Base-by-base conservation (phyloP, 306 rosid species). In the Aeschynomene evenia region DNA sequence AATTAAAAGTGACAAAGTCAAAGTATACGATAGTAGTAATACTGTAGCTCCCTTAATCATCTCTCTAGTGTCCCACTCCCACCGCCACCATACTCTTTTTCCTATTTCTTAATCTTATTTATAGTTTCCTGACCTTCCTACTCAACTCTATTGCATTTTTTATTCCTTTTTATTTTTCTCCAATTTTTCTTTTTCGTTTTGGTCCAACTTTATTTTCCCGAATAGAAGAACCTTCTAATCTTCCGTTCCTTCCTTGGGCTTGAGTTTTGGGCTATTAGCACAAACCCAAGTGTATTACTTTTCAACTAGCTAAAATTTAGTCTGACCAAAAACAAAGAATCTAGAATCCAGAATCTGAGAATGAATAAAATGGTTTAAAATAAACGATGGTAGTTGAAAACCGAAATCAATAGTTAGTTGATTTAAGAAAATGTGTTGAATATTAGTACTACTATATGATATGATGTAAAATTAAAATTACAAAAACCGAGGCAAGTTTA, bases 191-290 rank as follows among this genome's bases (percentile, higher is more conserved):
- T 5, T 39, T 39, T 13, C 45, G 9, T 39, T 11, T 40, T 40
- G 6, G 46, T 2, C 4, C 51, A 45, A 5, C 51, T 31, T 9
- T 53, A 8, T 2, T 5, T 50, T 13, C 33, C 10, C 19, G 16
- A 6, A 34, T 22, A 19, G 37, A 26, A 53, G 19, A 57, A 53
- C 22, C 68, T 13, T 64, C 42, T 1, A 3, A 0, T 21, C 53
- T 36, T 18, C 5, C n/a, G 26, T 20, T 33, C 1, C 13, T 20
- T 33, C 1, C 13, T 9, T 70, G 81, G 77, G 81, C 72, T 45
- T 43, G 1, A 10, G 1, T 54, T 14, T 54, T 66, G 56, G 73
- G 39, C 77, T 52, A 11, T 16, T 14, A 28, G 19, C 13, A 6
- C 40, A 14, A 7, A 26, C 22, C 13, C 18, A 4, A 4, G 11